These are phyloP conservation scores for Lophiotrema nucula DNA, from an alignment of 495 filamentous ascomycete species.

Conservation along the genomic window DNA sequence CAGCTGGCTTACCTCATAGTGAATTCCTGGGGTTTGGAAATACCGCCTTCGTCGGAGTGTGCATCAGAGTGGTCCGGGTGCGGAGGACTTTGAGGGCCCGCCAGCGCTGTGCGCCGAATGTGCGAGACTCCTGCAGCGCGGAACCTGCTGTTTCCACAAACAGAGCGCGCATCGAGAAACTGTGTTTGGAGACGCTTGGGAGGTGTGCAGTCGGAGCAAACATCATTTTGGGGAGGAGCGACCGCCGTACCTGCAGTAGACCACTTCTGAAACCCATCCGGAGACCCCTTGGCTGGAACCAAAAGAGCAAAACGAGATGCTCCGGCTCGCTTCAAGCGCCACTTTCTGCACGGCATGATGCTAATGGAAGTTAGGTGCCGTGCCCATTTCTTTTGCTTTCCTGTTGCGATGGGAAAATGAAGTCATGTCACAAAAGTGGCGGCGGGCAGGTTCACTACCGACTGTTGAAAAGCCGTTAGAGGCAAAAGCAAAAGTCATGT, in stretches of 20 bases:
- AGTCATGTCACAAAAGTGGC: conserved; percentile 18
- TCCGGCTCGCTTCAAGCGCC: conserved; percentile 19
- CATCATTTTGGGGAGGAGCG: conserved; percentile 21
- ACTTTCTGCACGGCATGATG: conserved; percentile 16
- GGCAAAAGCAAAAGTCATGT: conserved; percentile 13
- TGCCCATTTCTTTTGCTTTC: neutral
- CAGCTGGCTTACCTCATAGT: conserved; percentile 8
- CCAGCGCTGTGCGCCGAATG: conserved; percentile 1
- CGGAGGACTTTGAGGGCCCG: neutral
- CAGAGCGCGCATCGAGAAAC: conserved; percentile 18
- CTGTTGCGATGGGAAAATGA: conserved; percentile 5
- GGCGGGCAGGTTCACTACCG: conserved; percentile 1
- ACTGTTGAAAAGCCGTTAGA: neutral
- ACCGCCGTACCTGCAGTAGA: conserved; percentile 32
- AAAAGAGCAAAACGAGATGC: conserved; percentile 9
- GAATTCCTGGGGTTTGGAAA: neutral
- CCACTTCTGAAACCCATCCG: conserved; percentile 26
- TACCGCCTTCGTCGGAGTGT: conserved; percentile 6
- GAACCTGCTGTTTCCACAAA: conserved; percentile 26
- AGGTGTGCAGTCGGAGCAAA: conserved; percentile 19
- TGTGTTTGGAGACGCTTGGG: conserved; percentile 18
- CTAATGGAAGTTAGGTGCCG: neutral
- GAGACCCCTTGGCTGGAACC: conserved; percentile 5
- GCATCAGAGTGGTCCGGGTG: conserved; percentile 10
- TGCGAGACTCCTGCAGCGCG: conserved; percentile 18